A percentile compares a stretch with the other conserved stretches of the same genome.
Evolutionary conservation across 257 asterid species (phyloP).

Genomic region (Solanum lycopersicoides): DNA sequence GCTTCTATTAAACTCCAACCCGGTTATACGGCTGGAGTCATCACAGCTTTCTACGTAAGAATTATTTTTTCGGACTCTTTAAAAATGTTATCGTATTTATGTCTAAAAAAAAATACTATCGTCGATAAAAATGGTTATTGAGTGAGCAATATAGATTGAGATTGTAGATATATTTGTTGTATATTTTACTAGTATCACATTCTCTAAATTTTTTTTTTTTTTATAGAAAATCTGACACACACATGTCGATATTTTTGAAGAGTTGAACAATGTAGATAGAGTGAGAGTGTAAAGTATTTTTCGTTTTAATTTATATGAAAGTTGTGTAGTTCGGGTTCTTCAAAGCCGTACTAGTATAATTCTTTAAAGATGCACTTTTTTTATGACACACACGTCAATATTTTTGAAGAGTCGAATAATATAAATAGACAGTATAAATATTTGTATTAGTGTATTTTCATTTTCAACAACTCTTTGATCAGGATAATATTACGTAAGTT

Average conservation of each 20-base stretch:
- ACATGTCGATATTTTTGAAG: background rate
- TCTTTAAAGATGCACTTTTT: background rate
- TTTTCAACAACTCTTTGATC: background rate
- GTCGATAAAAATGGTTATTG: background rate
- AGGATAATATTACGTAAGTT: background rate
- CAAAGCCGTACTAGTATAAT: background rate
- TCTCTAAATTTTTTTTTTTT: background rate
- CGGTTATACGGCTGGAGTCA: conserved; percentile 98
- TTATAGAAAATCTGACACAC: background rate
- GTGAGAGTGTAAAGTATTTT: background rate
- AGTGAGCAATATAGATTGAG: background rate
- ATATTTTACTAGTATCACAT: background rate
- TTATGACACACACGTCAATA: fast-evolving
- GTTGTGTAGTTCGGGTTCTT: background rate
- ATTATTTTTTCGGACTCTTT: background rate
- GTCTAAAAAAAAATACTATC: background rate
- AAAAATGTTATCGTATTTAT: background rate
- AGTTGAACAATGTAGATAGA: background rate
- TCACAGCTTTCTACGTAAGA: conserved; percentile 84
- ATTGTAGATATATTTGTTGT: background rate
- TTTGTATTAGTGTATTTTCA: background rate
- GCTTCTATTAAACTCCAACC: conserved; percentile 81
- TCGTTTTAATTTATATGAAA: background rate
- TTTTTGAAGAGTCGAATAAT: background rate
- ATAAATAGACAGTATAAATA: background rate